Evolutionary conservation across 2,329 filamentous ascomycete genomes (phyloP), one percentile per base, ranked within the genome.

Genomic region (Colletotrichum kahawae): DNA sequence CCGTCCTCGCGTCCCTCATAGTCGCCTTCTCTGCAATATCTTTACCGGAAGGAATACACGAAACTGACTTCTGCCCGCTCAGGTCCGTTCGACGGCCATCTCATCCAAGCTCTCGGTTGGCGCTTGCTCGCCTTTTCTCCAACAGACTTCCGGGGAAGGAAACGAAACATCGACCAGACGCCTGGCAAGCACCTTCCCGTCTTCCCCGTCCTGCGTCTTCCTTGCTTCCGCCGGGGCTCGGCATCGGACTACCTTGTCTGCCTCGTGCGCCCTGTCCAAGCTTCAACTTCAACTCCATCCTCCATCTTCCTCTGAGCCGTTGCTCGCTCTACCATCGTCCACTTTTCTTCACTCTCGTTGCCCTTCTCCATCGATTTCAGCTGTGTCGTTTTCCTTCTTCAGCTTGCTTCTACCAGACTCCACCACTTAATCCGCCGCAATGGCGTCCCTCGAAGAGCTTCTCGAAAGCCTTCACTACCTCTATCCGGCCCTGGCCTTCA

Each of bases 401-500:
- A 8, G 38, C 21, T 34, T 64, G 62, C 13, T 57, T 72, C 34
- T 9, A 56, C 34, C 24, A 18, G 36, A 33, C 33, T 9, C 57
- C 57, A 27, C 9, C 57, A 13, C 34, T 33, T 27, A 59, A 51
- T 14, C 34, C 48, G 73, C 73, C 73, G 70, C 70, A 57, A 75
- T 75, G 73, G 73, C 71, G 18, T 77, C 81, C 10, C 68, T 81
- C 38, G 79, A 82, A 21, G 74, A 78, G 73, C 82, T 84, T 76
- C 82, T 88, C 70, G 81, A 83, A 60, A 83, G 84, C 77, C 83
- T 93, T 59, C 90, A 91, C 82, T 93, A 93, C 81, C 82, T 87
- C 10, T 92, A 90, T 77, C 92, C 93, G 13, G 85, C 88, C 12
- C 74, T 86, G 24, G 82, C 92, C 74, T 92, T 92, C 78, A 63